Conservation (phyloP, 2,329 filamentous ascomycete species). For the Teratosphaeria zuluensis region DNA sequence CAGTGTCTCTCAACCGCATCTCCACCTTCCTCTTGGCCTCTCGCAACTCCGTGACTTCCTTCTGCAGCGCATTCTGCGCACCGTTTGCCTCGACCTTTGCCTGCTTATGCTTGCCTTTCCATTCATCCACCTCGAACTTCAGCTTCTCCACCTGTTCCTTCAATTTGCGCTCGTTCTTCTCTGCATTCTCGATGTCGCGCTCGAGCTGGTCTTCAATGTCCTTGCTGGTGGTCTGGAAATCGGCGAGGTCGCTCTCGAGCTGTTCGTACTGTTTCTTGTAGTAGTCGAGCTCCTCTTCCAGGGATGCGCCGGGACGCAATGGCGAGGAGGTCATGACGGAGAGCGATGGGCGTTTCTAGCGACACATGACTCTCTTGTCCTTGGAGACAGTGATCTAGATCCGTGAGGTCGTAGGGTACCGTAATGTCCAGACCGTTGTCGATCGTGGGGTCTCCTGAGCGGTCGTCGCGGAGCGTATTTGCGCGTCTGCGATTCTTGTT, state of each 20-base stretch:
- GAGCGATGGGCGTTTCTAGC: slow-evolving; percentile 21
- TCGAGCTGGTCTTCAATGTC: slow-evolving; percentile 92
- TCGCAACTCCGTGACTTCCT: slow-evolving; percentile 86
- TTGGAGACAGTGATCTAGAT: not conserved
- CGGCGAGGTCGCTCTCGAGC: slow-evolving; percentile 79
- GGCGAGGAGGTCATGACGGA: slow-evolving; percentile 27
- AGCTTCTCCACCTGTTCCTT: slow-evolving; percentile 79
- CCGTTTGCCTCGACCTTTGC: slow-evolving; percentile 78
- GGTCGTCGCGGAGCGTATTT: not conserved
- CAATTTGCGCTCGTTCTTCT: slow-evolving; percentile 79
- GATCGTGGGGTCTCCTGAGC: not conserved
- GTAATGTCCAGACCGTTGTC: not conserved
- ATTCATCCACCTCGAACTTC: slow-evolving; percentile 88
- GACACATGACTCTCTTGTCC: slow-evolving; percentile 17
- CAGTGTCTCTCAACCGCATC: slow-evolving; percentile 80
- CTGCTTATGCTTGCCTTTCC: slow-evolving; percentile 98
- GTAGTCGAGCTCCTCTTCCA: slow-evolving; percentile 74
- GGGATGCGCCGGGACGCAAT: slow-evolving; percentile 25
- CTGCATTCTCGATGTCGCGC: slow-evolving; percentile 88
- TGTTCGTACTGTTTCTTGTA: slow-evolving; percentile 96
- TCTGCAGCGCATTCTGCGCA: slow-evolving; percentile 79
- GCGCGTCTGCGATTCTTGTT: not conserved
- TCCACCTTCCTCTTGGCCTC: slow-evolving; percentile 75
- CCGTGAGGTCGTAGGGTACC: not conserved
- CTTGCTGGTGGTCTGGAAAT: slow-evolving; percentile 88